Evolutionary conservation across 23 red algal species (phyloP).

Genomic region (Cyanidiococcus yangmingshanensis): DNA sequence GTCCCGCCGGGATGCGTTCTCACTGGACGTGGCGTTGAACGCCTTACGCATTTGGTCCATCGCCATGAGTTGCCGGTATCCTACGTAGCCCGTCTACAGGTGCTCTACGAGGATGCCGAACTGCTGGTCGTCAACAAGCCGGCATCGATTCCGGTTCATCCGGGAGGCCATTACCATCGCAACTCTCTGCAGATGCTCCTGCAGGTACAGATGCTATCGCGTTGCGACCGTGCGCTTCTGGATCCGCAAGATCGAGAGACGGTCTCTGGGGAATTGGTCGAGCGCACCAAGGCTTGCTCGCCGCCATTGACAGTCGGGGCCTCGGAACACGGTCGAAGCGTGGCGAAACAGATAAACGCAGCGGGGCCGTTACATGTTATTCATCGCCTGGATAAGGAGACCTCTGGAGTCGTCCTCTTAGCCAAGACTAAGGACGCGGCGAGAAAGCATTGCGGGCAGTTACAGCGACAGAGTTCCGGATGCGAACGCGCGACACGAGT

Average conservation of each 20-base stretch:
- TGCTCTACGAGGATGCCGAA: conserved; percentile 8
- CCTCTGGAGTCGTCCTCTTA: conserved; percentile 72
- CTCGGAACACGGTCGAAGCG: not conserved
- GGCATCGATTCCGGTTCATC: conserved; percentile 24
- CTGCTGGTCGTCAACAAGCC: conserved; percentile 35
- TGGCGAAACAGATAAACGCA: not conserved
- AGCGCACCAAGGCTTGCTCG: not conserved
- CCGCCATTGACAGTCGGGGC: not conserved
- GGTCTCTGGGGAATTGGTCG: not conserved
- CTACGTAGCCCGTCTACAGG: not conserved
- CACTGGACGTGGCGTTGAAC: conserved; percentile 3
- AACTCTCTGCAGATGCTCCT: conserved; percentile 14
- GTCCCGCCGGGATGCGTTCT: conserved; percentile 14
- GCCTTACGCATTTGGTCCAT: conserved; percentile 10
- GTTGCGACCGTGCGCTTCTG: not conserved
- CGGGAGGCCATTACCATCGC: conserved; percentile 18
- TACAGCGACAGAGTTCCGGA: not conserved
- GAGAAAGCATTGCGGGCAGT: not conserved
- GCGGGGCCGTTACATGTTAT: conserved; percentile 25
- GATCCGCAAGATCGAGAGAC: not conserved
- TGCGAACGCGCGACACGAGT: not conserved
- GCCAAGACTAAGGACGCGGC: conserved; percentile 47
- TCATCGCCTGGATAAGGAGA: conserved; percentile 82
- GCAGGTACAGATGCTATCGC: not conserved
- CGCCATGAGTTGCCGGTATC: conserved; percentile 21